Percentiles rank a stretch among this genome's conserved stretches.
These are phyloP conservation scores for Acrocalymma vagum DNA, from an alignment of 2,329 filamentous ascomycete genomes.

Conservation along the genomic window DNA sequence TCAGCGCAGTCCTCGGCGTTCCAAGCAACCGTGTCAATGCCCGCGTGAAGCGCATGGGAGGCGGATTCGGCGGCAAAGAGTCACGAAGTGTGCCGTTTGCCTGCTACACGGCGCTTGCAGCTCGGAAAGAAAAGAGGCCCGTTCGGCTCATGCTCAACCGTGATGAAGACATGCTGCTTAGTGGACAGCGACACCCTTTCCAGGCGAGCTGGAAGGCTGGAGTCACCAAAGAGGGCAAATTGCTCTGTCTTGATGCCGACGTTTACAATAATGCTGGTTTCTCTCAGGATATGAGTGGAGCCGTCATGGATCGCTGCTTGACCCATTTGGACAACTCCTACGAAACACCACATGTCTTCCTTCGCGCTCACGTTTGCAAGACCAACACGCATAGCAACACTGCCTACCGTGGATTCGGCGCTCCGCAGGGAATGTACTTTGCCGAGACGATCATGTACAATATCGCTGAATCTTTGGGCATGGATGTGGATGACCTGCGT, in stretches of 20 bases:
- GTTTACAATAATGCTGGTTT: slow-evolving; percentile 92
- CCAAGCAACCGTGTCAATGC: slow-evolving; percentile 88
- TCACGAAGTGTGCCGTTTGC: slow-evolving; percentile 84
- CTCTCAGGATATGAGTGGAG: slow-evolving; percentile 71
- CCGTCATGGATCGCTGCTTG: slow-evolving; percentile 84
- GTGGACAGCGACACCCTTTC: slow-evolving; percentile 92
- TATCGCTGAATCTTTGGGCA: slow-evolving; percentile 84
- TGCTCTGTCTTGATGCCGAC: slow-evolving; percentile 89
- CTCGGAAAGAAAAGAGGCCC: slow-evolving; percentile 81
- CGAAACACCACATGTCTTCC: slow-evolving; percentile 80
- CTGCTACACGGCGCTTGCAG: slow-evolving; percentile 82
- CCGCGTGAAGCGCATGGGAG: slow-evolving; percentile 88
- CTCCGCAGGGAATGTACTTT: slow-evolving; percentile 94
- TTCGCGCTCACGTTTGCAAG: slow-evolving; percentile 86
- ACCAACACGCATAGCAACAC: slow-evolving; percentile 98
- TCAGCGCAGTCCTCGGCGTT: slow-evolving; percentile 82
- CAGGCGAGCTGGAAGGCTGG: slow-evolving; percentile 88
- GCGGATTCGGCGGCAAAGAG: slow-evolving; percentile 95
- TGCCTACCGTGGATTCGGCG: slow-evolving; percentile 93
- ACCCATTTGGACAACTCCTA: slow-evolving; percentile 91
- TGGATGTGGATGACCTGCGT: slow-evolving; percentile 81
- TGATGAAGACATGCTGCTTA: slow-evolving; percentile 92
- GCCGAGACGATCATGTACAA: slow-evolving; percentile 88
- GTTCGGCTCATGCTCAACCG: slow-evolving; percentile 94
- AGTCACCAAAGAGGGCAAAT: slow-evolving; percentile 87